Conservation (phyloP, 768 basidiomycete genomes). For the Fibroporia radiculosa region DNA sequence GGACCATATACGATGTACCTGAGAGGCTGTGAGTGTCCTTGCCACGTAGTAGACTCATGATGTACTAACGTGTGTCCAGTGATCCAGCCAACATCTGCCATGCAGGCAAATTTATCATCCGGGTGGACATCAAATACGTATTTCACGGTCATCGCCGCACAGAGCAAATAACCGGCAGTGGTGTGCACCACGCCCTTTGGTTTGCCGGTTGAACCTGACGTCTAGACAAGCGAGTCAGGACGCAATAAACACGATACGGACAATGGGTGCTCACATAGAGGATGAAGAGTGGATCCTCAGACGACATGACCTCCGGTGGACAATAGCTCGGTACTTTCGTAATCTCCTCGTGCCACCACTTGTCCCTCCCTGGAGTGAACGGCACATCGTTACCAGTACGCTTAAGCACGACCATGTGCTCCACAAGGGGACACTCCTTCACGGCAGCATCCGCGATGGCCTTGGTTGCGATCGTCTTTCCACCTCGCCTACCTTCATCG, state of each 20-base stretch:
- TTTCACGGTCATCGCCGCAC: slow-evolving; percentile 88
- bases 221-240: slow-evolving; percentile 38
- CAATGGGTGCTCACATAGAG: slow-evolving; percentile 72
- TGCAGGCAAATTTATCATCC: slow-evolving; percentile 94
- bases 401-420: slow-evolving; percentile 85
- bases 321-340: slow-evolving; percentile 82
- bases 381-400: slow-evolving; percentile 80
- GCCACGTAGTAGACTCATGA: neutral
- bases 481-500: slow-evolving; percentile 91
- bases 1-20: slow-evolving; percentile 96
- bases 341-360: slow-evolving; percentile 95
- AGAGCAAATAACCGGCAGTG: slow-evolving; percentile 84
- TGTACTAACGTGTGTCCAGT: slow-evolving; percentile 76
- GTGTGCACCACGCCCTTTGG: slow-evolving; percentile 96
- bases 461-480: slow-evolving; percentile 92
- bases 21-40: neutral
- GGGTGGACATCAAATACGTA: slow-evolving; percentile 97
- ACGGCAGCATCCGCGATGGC: slow-evolving; percentile 90
- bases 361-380: slow-evolving; percentile 79
- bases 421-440: slow-evolving; percentile 74
- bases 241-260: too few species aligned
- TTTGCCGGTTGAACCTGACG: slow-evolving; percentile 90
- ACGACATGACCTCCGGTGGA: slow-evolving; percentile 76
- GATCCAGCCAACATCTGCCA: slow-evolving; percentile 99
- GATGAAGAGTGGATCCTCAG: slow-evolving; percentile 98